Evolutionary conservation across 352 stramenopile species (phyloP), one percentile per base, ranked within the genome.

Genomic region (Phytopythium helicoides): DNA sequence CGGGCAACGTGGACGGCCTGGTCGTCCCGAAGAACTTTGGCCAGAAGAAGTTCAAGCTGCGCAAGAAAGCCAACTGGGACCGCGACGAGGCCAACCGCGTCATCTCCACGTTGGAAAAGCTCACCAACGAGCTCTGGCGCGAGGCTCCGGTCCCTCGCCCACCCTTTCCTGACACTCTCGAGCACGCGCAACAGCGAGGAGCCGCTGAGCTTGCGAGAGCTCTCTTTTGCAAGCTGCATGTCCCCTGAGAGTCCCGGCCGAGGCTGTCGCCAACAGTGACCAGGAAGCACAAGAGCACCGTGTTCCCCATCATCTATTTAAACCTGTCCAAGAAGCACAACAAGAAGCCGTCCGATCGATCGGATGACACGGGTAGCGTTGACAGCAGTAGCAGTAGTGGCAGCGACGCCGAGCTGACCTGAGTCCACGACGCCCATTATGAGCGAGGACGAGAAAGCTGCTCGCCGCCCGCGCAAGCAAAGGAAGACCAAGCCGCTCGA

Each of bases 281-380:
- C 4, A 83, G 78, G 64, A 78, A 75, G 31, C 71, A 83, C n/a
- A 79, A 81, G 31, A 62, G 56, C 31, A 62, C 73, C 6, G 68
- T 80, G 38, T 79, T 90, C 34, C 80, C 80, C 7, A 87, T 90
- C 64, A 87, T 90, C 53, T 90, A 90, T 71, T 81, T 90, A 67
- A 87, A 88, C 31, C 39, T 90, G 37, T 87, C 75, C 25, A 88
- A 83, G 60, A 82, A 85, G 39, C 52, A 70, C 25, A 88, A 87
- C 59, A 26, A 37, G 45, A 26, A 40, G 18, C 28, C 28, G 19
- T 18, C 10, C 15, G 28, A 7, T 36, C 15, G 9, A n/a, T 31
- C 28, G 10, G 18, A 37, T 11, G 28, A 9, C 45, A 31, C 4
- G 19, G 31, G 40, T 22, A 51, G 33, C 28, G 12, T 6, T 12